Conservation (phyloP, 257 asterid genomes). For the Cynanchum wilfordii region DNA sequence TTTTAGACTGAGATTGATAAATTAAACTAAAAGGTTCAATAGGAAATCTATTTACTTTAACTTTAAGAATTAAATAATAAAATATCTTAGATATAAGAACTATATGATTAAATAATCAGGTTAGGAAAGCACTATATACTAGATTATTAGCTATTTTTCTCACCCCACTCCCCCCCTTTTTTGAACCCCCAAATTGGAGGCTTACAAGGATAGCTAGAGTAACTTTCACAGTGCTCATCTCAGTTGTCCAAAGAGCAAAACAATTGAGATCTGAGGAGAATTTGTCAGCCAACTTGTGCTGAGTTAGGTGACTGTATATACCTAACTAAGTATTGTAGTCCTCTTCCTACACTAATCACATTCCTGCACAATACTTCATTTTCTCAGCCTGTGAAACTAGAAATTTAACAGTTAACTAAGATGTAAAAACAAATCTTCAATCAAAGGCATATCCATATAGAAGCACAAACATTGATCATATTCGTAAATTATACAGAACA, state of each 20-base stretch:
- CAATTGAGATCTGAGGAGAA: neutral
- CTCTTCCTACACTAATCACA: neutral
- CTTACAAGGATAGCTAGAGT: neutral
- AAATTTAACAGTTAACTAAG: neutral
- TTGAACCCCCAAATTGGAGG: neutral
- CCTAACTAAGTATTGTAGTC: neutral
- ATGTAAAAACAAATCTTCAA: neutral
- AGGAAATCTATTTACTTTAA: too few relatives aligned
- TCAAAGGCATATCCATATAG: neutral
- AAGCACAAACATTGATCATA: neutral
- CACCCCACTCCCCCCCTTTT: too few relatives aligned
- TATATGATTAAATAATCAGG: too few relatives aligned
- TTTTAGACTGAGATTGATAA: too few relatives aligned
- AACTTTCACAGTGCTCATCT: neutral
- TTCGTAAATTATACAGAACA: neutral
- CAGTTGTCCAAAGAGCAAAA: neutral
- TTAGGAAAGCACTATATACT: too few relatives aligned
- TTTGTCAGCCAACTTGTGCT: neutral
- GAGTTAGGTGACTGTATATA: neutral
- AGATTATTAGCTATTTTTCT: too few relatives aligned
- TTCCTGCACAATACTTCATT: neutral
- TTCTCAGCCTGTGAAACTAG: neutral
- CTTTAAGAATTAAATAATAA: too few relatives aligned
- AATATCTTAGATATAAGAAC: too few relatives aligned
- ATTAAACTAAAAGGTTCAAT: too few relatives aligned